phyloP scores from a whole-genome alignment of 257 asterid species.

The Primulina tabacum region DNA sequence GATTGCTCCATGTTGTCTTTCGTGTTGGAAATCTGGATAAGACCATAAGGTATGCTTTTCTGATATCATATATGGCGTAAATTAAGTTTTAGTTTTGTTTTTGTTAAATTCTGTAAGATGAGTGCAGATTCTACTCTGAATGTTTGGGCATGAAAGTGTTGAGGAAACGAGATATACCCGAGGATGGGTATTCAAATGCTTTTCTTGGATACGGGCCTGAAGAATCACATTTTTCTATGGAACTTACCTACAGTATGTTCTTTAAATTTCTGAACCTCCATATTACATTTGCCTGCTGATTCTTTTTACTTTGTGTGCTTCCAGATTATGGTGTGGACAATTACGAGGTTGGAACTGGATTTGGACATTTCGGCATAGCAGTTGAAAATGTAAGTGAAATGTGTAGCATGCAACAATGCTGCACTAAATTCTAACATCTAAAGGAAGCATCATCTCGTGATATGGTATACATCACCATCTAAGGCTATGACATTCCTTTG shows the following conservation, averaged over 20 bases:
- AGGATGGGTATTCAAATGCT: slow-evolving; percentile 47
- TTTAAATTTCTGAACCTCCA: neutral
- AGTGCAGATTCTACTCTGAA: slow-evolving; percentile 45
- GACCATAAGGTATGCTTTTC: slow-evolving; percentile 38
- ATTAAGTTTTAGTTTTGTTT: neutral
- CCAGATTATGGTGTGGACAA: slow-evolving; percentile 49
- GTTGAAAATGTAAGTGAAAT: slow-evolving; percentile 41
- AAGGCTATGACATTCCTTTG: too few relatives aligned
- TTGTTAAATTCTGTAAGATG: neutral
- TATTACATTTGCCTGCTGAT: slow-evolving; percentile 8
- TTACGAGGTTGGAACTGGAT: slow-evolving; percentile 51
- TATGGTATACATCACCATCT: too few relatives aligned
- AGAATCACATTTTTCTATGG: slow-evolving; percentile 40
- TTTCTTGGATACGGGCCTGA: slow-evolving; percentile 26
- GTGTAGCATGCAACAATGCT: neutral
- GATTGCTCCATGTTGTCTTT: slow-evolving; percentile 51
- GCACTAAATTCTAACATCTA: too few relatives aligned
- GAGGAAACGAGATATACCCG: slow-evolving; percentile 48
- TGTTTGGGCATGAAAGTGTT: slow-evolving; percentile 54
- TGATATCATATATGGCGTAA: neutral
- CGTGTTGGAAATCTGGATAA: slow-evolving; percentile 49
- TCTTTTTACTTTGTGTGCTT: slow-evolving; percentile 27
- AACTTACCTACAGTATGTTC: slow-evolving; percentile 47
- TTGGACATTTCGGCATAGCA: slow-evolving; percentile 50
- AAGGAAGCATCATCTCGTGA: too few relatives aligned